These are phyloP conservation scores for Sphaerulina vaccinii DNA, from an alignment of 2,329 filamentous ascomycete species.

Conservation along the genomic window DNA sequence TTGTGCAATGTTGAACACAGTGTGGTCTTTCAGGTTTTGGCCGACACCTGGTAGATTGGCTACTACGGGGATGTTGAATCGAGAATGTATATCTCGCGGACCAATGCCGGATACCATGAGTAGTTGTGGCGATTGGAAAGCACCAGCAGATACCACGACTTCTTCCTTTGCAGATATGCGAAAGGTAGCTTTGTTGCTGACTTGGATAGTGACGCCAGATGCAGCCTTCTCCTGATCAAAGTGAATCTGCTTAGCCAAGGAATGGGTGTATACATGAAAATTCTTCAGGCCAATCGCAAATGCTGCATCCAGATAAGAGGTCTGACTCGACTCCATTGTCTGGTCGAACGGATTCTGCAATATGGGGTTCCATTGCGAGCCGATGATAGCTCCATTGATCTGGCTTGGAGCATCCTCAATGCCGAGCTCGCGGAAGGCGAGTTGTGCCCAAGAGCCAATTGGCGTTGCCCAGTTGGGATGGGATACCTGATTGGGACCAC, in stretches of 20 bases:
- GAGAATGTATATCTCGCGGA: conserved; percentile 52
- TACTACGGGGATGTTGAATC: conserved; percentile 55
- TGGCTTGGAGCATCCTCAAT: conserved; percentile 14
- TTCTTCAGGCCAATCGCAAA: conserved; percentile 3
- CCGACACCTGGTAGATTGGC: conserved; percentile 62
- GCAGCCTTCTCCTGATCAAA: conserved; percentile 34
- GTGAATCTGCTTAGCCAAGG: conserved; percentile 32
- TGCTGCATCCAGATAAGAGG: conserved; percentile 8
- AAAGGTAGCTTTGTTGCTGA: conserved; percentile 7
- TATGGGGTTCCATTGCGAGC: conserved; percentile 16
- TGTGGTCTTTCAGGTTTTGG: conserved; percentile 62
- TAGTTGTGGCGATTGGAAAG: conserved; percentile 45
- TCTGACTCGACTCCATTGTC: conserved; percentile 14
- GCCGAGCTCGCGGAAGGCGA: conserved; percentile 5
- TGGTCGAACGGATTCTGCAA: conserved; percentile 17
- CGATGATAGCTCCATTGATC: conserved; percentile 15
- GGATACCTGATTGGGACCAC: neutral
- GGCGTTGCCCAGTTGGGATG: neutral
- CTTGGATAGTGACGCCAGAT: conserved; percentile 26
- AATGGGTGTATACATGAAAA: conserved; percentile 13
- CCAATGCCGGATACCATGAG: conserved; percentile 58
- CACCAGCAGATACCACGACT: conserved; percentile 47
- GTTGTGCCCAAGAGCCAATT: neutral
- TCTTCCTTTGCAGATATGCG: conserved; percentile 38
- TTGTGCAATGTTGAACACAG: neutral